These are phyloP conservation scores for Metschnikowia chrysomelidarum DNA, from an alignment of 805 yeast genomes.

Conservation along the genomic window DNA sequence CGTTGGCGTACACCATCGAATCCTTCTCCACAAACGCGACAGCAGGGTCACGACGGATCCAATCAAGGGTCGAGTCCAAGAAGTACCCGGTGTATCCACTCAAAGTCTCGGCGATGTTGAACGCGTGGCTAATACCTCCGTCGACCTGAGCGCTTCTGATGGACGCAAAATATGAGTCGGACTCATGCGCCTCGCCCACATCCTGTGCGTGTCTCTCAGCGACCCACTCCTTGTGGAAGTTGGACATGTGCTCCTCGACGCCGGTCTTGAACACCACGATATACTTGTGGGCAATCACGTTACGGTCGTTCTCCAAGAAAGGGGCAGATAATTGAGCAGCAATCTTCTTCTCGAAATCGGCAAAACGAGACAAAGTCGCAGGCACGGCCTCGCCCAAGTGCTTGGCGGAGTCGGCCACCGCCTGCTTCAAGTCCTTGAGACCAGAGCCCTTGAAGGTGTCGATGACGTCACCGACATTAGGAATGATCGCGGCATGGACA, in stretches of 20 bases:
- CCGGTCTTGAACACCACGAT: constrained; percentile 80
- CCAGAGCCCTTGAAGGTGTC: constrained; percentile 30
- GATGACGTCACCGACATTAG: constrained; percentile 45
- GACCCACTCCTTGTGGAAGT: constrained; percentile 69
- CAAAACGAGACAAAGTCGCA: constrained; percentile 4
- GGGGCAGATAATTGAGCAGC: constrained; percentile 14
- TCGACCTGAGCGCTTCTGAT: constrained; percentile 9
- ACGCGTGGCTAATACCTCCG: constrained; percentile 36
- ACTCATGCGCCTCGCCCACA: constrained; percentile 31
- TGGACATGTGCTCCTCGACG: constrained; percentile 49
- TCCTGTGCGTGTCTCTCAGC: constrained; percentile 43
- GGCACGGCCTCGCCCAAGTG: constrained; percentile 12
- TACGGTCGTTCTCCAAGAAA: constrained; percentile 16
- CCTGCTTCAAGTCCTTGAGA: constrained; percentile 18
- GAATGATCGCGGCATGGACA: constrained; percentile 56
- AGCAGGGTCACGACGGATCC: constrained; percentile 62
- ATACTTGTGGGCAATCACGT: constrained; percentile 69
- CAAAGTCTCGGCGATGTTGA: constrained; percentile 52
- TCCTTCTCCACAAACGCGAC: constrained; percentile 75
- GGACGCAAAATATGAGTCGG: constrained; percentile 18
- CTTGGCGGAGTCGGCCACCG: constrained; percentile 11
- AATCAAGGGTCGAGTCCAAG: constrained; percentile 68
- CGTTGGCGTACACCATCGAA: constrained; percentile 55
- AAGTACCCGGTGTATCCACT: constrained; percentile 87
- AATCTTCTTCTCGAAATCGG: constrained; percentile 11